These are phyloP conservation scores for Nitzschia sp. DNA, from an alignment of 108 stramenopile genomes.

Conservation along the genomic window DNA sequence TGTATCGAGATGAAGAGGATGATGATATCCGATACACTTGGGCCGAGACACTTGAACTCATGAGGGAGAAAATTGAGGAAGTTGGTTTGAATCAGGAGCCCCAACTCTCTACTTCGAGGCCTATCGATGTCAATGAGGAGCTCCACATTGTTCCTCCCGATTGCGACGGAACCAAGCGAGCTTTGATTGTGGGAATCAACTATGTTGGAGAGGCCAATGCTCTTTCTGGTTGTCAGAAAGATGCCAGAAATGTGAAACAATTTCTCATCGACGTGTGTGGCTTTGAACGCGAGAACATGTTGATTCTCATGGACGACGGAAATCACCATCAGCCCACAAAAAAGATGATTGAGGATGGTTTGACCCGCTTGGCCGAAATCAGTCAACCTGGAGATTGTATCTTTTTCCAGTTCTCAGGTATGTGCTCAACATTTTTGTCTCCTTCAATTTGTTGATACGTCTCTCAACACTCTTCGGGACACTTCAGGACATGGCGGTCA, in stretches of 20 bases:
- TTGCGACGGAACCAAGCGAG: conserved; percentile 52
- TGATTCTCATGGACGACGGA: conserved; percentile 80
- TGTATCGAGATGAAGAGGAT: conserved; percentile 40
- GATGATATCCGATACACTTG: conserved; percentile 35
- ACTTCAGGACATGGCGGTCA: conserved; percentile 71
- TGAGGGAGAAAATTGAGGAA: conserved; percentile 35
- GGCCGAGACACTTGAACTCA: conserved; percentile 29
- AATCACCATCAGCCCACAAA: conserved; percentile 53
- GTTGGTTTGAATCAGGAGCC: conserved; percentile 29
- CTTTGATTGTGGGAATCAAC: conserved; percentile 87
- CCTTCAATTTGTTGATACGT: too few species aligned
- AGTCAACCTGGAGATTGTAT: conserved; percentile 62
- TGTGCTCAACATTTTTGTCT: conserved; percentile 5
- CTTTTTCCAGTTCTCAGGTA: conserved; percentile 67
- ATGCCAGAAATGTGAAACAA: conserved; percentile 82
- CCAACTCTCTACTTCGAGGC: conserved; percentile 54
- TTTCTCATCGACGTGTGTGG: conserved; percentile 67
- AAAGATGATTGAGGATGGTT: conserved; percentile 67
- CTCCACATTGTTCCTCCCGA: conserved; percentile 42
- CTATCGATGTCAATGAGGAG: conserved; percentile 36
- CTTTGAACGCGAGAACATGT: conserved; percentile 61
- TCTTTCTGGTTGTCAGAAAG: conserved; percentile 79
- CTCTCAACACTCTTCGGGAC: too few species aligned
- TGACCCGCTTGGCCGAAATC: conserved; percentile 47
- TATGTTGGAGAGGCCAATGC: conserved; percentile 65